Percentiles rank a stretch among this genome's conserved stretches.
Conservation (phyloP, 1,139 yeast genomes). For the Petasospora fabianii region DNA sequence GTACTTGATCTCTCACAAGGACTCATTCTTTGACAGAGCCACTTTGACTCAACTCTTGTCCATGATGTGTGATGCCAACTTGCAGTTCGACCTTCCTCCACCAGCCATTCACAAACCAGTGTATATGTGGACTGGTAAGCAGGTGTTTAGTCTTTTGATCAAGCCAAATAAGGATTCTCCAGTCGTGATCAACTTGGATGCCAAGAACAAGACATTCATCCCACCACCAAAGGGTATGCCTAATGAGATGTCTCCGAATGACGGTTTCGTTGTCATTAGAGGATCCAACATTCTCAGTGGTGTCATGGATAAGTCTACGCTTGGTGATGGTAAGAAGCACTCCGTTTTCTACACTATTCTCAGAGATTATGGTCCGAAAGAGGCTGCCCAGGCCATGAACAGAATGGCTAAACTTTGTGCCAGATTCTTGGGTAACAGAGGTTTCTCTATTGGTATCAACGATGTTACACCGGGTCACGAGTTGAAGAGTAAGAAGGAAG, state of each 20-base stretch:
- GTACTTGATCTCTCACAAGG: slow-evolving; percentile 87
- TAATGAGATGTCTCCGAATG: slow-evolving; percentile 96
- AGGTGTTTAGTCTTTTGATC: slow-evolving; percentile 82
- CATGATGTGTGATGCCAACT: slow-evolving; percentile 93
- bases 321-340: slow-evolving; percentile 98
- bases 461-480: slow-evolving; percentile 94
- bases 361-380: slow-evolving; percentile 93
- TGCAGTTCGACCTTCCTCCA: slow-evolving; percentile 90
- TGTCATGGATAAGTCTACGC: slow-evolving; percentile 92
- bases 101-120: slow-evolving; percentile 91
- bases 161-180: slow-evolving; percentile 74
- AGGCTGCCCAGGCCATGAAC: slow-evolving; percentile 95
- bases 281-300: slow-evolving; percentile 90
- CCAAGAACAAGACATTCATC: slow-evolving; percentile 83
- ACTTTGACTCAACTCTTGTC: slow-evolving; percentile 76
- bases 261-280: slow-evolving; percentile 86
- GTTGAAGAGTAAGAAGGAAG: slow-evolving; percentile 74
- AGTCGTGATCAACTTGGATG: slow-evolving; percentile 87
- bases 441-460: slow-evolving; percentile 94
- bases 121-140: slow-evolving; percentile 96
- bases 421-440: slow-evolving; percentile 87
- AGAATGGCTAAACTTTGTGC: slow-evolving; percentile 98
- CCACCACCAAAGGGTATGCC: slow-evolving; percentile 70
- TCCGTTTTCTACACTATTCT: slow-evolving; percentile 93
- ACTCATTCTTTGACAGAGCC: slow-evolving; percentile 87